Percentiles rank a stretch among this genome's conserved stretches.
phyloP scores from a whole-genome alignment of 148 eudicot genomes.

The Nepenthes gracilis region DNA sequence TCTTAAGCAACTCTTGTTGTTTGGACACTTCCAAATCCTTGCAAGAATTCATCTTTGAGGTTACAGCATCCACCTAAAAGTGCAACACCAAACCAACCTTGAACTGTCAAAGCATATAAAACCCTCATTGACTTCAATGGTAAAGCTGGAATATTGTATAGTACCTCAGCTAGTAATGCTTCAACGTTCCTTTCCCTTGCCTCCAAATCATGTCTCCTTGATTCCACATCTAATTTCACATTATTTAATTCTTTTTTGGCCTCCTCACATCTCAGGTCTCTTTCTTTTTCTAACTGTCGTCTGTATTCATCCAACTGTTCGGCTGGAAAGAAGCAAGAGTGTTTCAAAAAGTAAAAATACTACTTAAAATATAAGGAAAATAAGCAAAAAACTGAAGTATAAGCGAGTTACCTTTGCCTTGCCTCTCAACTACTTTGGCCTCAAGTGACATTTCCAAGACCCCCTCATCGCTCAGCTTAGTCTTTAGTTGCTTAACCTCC shows the following conservation, averaged over 20 bases:
- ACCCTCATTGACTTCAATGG: background rate
- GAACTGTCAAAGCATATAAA: background rate
- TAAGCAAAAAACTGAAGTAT: constrained; percentile 4
- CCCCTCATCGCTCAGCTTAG: constrained; percentile 61
- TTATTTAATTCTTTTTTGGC: constrained; percentile 42
- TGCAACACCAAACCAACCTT: constrained; percentile 3
- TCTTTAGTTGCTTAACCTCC: constrained; percentile 64
- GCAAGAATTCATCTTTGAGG: constrained; percentile 27
- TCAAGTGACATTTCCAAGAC: constrained; percentile 61
- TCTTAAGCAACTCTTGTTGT: constrained; percentile 38
- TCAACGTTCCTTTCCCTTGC: constrained; percentile 47
- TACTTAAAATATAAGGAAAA: background rate
- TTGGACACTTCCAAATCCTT: constrained; percentile 43
- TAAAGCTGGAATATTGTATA: background rate
- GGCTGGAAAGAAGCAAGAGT: constrained; percentile 24
- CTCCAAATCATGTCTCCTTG: constrained; percentile 38
- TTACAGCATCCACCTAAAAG: constrained; percentile 40
- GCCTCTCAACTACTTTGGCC: constrained; percentile 57
- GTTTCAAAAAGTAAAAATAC: background rate
- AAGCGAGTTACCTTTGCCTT: constrained; percentile 55
- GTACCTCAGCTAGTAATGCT: constrained; percentile 53
- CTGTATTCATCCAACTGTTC: constrained; percentile 50
- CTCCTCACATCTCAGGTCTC: constrained; percentile 36
- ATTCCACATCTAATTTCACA: constrained; percentile 60
- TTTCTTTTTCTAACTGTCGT: constrained; percentile 57